A percentile compares a stretch with the other conserved stretches of the same genome.
These are phyloP conservation scores for Acanthamoeba divionensis DNA, from an alignment of 208 protist species.

Conservation along the genomic window DNA sequence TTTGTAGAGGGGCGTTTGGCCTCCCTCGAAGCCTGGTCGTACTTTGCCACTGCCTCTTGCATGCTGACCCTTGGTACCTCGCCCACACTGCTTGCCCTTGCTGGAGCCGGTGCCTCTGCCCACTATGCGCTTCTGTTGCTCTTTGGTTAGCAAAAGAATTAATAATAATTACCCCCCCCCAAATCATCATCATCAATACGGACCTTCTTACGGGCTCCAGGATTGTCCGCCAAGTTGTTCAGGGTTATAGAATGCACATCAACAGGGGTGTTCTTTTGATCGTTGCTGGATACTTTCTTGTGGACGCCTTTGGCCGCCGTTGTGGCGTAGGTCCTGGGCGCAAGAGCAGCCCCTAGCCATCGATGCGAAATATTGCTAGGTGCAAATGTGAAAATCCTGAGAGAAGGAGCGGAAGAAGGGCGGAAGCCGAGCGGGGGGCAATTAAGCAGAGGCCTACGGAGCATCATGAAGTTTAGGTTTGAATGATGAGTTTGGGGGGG, in stretches of 20 bases:
- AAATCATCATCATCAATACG: neutral
- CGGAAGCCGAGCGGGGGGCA: too few species aligned
- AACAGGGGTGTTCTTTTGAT: neutral
- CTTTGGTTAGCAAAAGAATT: too few species aligned
- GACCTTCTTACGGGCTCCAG: constrained; percentile 42
- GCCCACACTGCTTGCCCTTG: constrained; percentile 43
- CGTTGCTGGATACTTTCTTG: neutral
- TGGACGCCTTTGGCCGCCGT: neutral
- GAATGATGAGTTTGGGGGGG: too few species aligned
- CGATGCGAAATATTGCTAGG: too few species aligned
- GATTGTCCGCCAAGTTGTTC: constrained; percentile 6
- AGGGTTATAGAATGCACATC: neutral
- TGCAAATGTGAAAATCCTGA: too few species aligned
- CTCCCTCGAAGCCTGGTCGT: constrained; percentile 55
- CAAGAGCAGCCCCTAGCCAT: neutral
- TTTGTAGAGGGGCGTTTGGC: constrained; percentile 57
- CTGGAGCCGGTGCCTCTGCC: constrained; percentile 40
- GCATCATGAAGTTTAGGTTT: too few species aligned
- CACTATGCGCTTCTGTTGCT: neutral
- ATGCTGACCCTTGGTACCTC: constrained; percentile 51
- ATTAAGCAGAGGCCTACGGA: too few species aligned
- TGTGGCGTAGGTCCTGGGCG: neutral
- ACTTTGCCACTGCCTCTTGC: constrained; percentile 20
- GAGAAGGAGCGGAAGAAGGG: too few species aligned
- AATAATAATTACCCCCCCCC: too few species aligned